These are phyloP conservation scores for Physaria fendleri DNA, from an alignment of 345 rosid genomes.

Conservation along the genomic window DNA sequence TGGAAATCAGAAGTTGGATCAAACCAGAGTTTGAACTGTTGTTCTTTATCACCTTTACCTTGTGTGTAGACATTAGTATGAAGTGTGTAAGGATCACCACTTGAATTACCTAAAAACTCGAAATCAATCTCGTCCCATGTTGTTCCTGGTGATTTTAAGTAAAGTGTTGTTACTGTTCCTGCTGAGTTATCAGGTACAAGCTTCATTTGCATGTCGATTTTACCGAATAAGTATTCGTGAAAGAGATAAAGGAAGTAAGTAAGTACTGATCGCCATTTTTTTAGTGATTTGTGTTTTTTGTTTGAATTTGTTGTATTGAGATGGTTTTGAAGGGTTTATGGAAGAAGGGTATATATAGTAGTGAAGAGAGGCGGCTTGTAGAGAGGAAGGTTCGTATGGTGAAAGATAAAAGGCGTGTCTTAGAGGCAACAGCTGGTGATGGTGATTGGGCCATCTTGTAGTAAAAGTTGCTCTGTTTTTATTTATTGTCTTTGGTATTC, in stretches of 20 bases:
- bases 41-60: slow-evolving; percentile 61
- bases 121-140: slow-evolving; percentile 73
- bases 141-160: too few species aligned
- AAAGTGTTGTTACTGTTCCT: slow-evolving; percentile 52
- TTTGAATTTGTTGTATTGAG: neutral
- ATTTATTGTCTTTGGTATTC: too few species aligned
- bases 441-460: slow-evolving; percentile 22
- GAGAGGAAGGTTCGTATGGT: slow-evolving; percentile 17
- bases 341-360: slow-evolving; percentile 14
- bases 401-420: slow-evolving; percentile 14
- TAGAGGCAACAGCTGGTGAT: slow-evolving; percentile 28
- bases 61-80: slow-evolving; percentile 54
- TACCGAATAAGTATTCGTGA: slow-evolving; percentile 38
- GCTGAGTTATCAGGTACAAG: slow-evolving; percentile 59
- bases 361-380: neutral
- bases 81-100: slow-evolving; percentile 61
- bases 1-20: slow-evolving; percentile 56
- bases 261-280: slow-evolving; percentile 4
- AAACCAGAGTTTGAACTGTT: slow-evolving; percentile 63
- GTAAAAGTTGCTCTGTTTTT: slow-evolving; percentile 25
- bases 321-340: slow-evolving; percentile 18
- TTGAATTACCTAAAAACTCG: slow-evolving; percentile 55
- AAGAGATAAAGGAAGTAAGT: slow-evolving; percentile 16
- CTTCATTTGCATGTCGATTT: slow-evolving; percentile 49
- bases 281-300: neutral